phyloP scores from a whole-genome alignment of 345 rosid species.

The Bruguiera sexangula region DNA sequence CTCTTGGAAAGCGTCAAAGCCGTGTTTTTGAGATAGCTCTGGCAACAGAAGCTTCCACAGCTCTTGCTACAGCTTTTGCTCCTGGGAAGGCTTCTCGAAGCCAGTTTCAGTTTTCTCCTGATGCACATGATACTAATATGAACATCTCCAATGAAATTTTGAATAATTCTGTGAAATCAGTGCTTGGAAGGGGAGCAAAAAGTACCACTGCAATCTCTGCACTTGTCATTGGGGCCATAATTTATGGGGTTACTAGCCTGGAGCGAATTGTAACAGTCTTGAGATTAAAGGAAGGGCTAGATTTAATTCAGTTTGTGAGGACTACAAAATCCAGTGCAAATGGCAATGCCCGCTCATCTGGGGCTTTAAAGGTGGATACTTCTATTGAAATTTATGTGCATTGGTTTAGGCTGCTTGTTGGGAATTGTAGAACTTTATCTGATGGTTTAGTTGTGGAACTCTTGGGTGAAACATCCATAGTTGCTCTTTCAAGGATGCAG shows the following conservation, averaged over 20 bases:
- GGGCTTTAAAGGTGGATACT: constrained; percentile 60
- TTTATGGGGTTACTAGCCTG: constrained; percentile 86
- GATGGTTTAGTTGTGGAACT: constrained; percentile 89
- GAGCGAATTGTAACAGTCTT: constrained; percentile 88
- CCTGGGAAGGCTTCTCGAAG: constrained; percentile 80
- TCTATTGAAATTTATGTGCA: constrained; percentile 70
- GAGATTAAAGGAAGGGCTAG: constrained; percentile 80
- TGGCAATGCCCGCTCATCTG: constrained; percentile 68
- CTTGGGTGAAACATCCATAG: constrained; percentile 77
- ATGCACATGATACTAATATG: constrained; percentile 55
- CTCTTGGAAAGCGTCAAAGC: constrained; percentile 96
- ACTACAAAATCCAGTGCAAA: constrained; percentile 67
- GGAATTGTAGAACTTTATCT: constrained; percentile 78
- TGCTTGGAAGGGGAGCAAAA: constrained; percentile 53
- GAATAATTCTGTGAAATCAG: constrained; percentile 43
- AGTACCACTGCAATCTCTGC: constrained; percentile 79
- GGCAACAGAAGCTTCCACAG: constrained; percentile 81
- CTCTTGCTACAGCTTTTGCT: constrained; percentile 57
- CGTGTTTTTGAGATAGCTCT: constrained; percentile 95
- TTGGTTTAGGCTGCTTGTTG: constrained; percentile 91
- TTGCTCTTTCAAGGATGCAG: constrained; percentile 95
- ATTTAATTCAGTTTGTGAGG: constrained; percentile 78
- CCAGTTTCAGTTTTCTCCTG: constrained; percentile 78
- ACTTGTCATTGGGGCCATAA: constrained; percentile 72
- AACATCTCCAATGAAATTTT: constrained; percentile 43